A percentile compares a stretch with the other conserved stretches of the same genome.
phyloP scores from a whole-genome alignment of 352 stramenopile genomes.

The Detonula confervacea region DNA sequence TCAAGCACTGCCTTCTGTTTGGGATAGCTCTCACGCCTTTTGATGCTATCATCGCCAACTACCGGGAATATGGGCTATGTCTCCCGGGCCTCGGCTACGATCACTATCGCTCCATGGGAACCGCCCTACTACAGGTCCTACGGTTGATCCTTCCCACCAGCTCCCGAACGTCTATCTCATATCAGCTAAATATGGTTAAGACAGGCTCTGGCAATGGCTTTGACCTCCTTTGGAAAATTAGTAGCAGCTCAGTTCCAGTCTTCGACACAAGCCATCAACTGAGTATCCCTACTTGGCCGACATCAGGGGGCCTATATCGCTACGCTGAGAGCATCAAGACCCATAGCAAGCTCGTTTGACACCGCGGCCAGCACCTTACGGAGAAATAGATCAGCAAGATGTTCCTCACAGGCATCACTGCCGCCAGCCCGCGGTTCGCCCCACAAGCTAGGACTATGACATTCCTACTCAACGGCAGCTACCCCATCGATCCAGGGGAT shows the following conservation, averaged over 20 bases:
- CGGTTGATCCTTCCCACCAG: background rate
- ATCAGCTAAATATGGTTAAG: background rate
- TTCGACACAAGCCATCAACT: background rate
- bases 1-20: background rate
- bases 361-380: background rate
- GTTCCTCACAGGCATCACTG: background rate
- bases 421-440: background rate
- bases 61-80: background rate
- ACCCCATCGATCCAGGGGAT: background rate
- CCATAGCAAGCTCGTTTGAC: background rate
- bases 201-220: background rate
- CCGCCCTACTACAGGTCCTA: background rate
- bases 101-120: background rate
- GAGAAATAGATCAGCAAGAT: constrained; percentile 3
- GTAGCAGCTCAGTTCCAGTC: background rate
- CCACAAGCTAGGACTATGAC: background rate
- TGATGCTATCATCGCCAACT: background rate
- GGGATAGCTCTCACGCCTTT: background rate
- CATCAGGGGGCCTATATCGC: background rate
- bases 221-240: background rate
- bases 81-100: background rate
- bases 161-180: background rate
- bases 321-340: background rate
- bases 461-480: background rate
- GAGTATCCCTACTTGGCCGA: background rate